phyloP scores from a whole-genome alignment of 2,329 filamentous ascomycete genomes.

The Cryphonectria parasitica region DNA sequence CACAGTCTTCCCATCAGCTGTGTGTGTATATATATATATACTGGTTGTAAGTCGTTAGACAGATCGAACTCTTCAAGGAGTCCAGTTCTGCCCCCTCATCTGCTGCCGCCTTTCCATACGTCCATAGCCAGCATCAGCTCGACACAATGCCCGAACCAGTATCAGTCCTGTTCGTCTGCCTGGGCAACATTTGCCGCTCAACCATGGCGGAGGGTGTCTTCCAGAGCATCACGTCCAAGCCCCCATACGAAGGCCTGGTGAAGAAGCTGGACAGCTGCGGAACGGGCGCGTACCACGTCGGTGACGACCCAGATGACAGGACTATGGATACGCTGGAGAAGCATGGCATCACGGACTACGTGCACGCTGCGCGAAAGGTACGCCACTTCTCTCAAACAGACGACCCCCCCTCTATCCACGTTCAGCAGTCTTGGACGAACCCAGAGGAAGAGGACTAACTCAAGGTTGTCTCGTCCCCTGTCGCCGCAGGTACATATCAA shows the following conservation, averaged over 20 bases:
- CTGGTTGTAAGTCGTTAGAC: neutral
- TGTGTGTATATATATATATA: neutral
- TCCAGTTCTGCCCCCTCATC: neutral
- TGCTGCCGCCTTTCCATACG: neutral
- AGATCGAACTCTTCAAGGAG: neutral
- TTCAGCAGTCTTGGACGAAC: no score
- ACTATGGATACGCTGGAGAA: constrained; percentile 78
- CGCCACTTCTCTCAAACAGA: constrained; percentile 14
- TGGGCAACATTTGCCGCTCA: constrained; percentile 93
- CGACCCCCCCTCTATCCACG: neutral
- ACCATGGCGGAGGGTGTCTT: constrained; percentile 98
- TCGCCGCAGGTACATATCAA: constrained; percentile 53
- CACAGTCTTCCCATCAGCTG: neutral
- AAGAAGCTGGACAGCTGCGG: constrained; percentile 82
- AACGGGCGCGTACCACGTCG: constrained; percentile 83
- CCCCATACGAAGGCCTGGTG: constrained; percentile 64
- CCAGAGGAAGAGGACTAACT: neutral
- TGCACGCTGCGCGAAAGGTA: constrained; percentile 77
- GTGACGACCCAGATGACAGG: constrained; percentile 76
- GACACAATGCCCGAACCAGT: constrained; percentile 39
- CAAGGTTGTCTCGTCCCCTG: neutral
- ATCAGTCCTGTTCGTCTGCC: constrained; percentile 90
- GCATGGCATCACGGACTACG: constrained; percentile 77
- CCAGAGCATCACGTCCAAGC: constrained; percentile 66
- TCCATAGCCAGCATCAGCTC: neutral